phyloP scores from a whole-genome alignment of 78 protist genomes.

The Tieghemostelium lacteum region DNA sequence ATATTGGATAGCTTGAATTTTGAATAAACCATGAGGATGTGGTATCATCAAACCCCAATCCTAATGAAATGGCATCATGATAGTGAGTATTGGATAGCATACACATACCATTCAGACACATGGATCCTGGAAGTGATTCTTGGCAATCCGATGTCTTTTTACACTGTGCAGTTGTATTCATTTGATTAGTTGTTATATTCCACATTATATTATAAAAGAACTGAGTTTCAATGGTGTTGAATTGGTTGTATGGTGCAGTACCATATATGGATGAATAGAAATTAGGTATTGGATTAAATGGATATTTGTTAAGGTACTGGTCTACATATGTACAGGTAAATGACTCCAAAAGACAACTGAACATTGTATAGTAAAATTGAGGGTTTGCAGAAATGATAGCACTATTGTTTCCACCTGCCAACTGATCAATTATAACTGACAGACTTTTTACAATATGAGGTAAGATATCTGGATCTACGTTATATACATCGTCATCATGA shows the following conservation, averaged over 20 bases:
- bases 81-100: constrained; percentile 17
- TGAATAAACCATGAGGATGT: background rate
- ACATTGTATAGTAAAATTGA: background rate
- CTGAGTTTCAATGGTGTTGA: background rate
- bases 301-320: background rate
- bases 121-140: background rate
- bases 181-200: background rate
- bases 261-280: constrained; percentile 47
- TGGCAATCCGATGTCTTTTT: background rate
- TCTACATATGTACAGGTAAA: background rate
- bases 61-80: constrained; percentile 51
- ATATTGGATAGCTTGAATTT: constrained; percentile 36
- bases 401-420: constrained; percentile 45
- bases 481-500: constrained; percentile 7
- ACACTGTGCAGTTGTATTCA: background rate
- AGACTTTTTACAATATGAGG: background rate
- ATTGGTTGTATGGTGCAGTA: background rate
- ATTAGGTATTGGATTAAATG: constrained; percentile 17
- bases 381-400: background rate
- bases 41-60: constrained; percentile 7
- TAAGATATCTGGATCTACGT: background rate
- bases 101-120: constrained; percentile 11
- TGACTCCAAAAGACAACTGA: constrained; percentile 2
- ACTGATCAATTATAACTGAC: constrained; percentile 2
- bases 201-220: background rate